Percentiles rank a stretch among this genome's conserved stretches.
These are phyloP conservation scores for Tolypocladium pustulatum DNA, from an alignment of 2,329 filamentous ascomycete species.

Conservation along the genomic window DNA sequence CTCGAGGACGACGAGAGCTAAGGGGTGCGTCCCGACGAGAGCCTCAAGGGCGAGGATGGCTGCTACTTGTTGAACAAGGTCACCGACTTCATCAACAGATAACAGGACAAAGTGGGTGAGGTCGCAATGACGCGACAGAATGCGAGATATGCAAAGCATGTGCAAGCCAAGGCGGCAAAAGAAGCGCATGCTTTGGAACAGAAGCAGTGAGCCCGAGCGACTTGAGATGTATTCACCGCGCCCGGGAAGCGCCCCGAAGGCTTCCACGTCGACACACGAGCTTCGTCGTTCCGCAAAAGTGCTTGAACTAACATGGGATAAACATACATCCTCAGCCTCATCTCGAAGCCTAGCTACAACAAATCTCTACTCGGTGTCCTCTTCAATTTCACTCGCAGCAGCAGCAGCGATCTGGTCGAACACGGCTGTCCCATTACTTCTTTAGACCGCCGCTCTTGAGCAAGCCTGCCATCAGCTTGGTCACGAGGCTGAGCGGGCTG, in stretches of 20 bases:
- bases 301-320: too few relatives aligned
- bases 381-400: too few relatives aligned
- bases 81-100: conserved; percentile 26
- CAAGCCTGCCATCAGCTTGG: too few relatives aligned
- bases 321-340: too few relatives aligned
- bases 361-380: too few relatives aligned
- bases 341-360: too few relatives aligned
- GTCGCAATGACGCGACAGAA: conserved; percentile 19
- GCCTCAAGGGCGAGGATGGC: conserved; percentile 25
- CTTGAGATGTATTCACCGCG: too few relatives aligned
- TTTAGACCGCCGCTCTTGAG: too few relatives aligned
- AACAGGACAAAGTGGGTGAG: conserved; percentile 27
- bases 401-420: too few relatives aligned
- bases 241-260: neutral
- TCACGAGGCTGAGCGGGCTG: too few relatives aligned
- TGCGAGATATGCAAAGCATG: conserved; percentile 2
- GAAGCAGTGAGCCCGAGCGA: too few relatives aligned
- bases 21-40: conserved; percentile 16
- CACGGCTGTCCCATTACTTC: too few relatives aligned
- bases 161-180: neutral
- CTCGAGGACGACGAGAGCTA: conserved; percentile 31
- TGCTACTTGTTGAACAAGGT: conserved; percentile 33
- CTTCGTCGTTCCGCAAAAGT: neutral
- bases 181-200: neutral
- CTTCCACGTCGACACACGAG: neutral